Conservation (phyloP, 257 asterid species). For the Vinca minor region DNA sequence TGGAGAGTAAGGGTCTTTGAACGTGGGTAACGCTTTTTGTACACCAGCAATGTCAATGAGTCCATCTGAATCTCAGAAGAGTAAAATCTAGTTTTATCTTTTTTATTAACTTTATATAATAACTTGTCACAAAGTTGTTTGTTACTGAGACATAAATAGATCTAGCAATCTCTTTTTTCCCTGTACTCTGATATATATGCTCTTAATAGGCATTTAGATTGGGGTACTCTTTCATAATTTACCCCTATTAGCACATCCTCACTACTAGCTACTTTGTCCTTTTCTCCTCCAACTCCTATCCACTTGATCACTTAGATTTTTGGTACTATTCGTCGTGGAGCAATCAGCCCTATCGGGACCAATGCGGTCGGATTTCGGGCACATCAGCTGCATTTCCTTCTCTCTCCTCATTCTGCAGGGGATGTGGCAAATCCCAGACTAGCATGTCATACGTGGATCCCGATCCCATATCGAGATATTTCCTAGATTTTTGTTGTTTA, state of each 20-base stretch:
- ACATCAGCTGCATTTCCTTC: too few relatives aligned
- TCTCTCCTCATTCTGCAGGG: too few relatives aligned
- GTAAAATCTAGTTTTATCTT: not conserved
- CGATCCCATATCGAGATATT: too few relatives aligned
- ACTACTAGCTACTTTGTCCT: not conserved
- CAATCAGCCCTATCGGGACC: too few relatives aligned
- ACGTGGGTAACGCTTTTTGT: too few relatives aligned
- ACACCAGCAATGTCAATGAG: too few relatives aligned
- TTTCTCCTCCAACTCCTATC: not conserved
- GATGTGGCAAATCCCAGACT: too few relatives aligned
- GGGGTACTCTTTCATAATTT: not conserved
- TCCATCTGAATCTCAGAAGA: not conserved
- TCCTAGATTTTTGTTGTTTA: too few relatives aligned
- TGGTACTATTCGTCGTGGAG: too few relatives aligned
- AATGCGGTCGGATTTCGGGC: too few relatives aligned
- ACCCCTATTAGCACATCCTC: slow-evolving; percentile 1
- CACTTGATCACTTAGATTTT: not conserved
- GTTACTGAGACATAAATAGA: not conserved
- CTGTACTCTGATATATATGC: slow-evolving; percentile 3
- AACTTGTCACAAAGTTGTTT: not conserved
- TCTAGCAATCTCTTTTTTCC: not conserved
- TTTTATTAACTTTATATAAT: not conserved
- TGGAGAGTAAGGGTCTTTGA: too few relatives aligned
- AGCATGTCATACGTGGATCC: too few relatives aligned
- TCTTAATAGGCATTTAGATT: not conserved